Base-by-base conservation (phyloP, 2,329 filamentous ascomycete species). In the Botrytis medusae region DNA sequence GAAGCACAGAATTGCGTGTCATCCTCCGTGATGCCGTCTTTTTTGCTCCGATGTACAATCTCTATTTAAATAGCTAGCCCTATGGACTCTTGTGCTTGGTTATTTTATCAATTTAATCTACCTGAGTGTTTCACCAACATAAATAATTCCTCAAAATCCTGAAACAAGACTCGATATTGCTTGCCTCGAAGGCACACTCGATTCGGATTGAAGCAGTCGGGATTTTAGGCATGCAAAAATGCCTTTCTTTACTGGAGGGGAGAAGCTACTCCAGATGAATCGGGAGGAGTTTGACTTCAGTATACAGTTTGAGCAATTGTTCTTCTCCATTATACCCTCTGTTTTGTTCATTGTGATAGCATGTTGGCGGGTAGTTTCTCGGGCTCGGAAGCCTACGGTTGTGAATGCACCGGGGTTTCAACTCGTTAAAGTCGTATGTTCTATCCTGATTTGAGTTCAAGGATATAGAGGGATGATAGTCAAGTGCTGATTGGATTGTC, bases 231-330 rank as follows among this genome's bases (percentile, higher is more conserved):
- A 60, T 69, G 44, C n/a, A 62, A 70, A 29, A 29, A 77, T 77
- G 76, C 71, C 75, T 25, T 76, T 77, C 67, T 71, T 62, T n/a
- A 72, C 42, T 34, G 75, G 74, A 59, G 69, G 73, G 40, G 72
- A 70, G 22, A 60, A 79, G 29, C 73, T 83, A 0, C 75, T 81
- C 73, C 77, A 78, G n/a, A 70, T 82, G 32, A 78, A 82, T 68
- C 77, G 79, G 16, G 77, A 79, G 65, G 76, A 71, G 42, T 76
- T 76, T 40, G 79, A 81, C 72, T 82, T 81, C 69, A 81, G 77
- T 59, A 20, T 81, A 40, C 76, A 79, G 68, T 82, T 81, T 69
- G 80, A 82, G 74, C 69, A 83, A 72, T 65, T 81, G 25, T 81
- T 81, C 72, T 80, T 81, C 74, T 80, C 79, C 1, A 77, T 82